Evolutionary conservation across 208 protist genomes (phyloP), one percentile per base, ranked within the genome.

Genomic region (Acanthamoeba divionensis): DNA sequence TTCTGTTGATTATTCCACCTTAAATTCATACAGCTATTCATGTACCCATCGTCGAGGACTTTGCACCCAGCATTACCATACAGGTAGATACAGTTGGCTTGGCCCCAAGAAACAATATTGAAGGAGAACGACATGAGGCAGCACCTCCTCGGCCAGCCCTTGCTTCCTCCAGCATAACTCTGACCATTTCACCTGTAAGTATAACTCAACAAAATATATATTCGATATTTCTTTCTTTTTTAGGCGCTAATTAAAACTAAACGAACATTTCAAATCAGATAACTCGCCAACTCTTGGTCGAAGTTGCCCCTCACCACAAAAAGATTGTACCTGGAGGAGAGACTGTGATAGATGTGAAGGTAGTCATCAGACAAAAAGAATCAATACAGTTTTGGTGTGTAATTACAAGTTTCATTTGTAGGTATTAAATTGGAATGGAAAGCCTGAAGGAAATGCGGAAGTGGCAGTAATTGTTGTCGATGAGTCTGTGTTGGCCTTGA

Each of bases 1-100:
- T n/a, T n/a, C n/a, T n/a, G n/a, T n/a, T n/a, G n/a, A n/a, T n/a
- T n/a, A n/a, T n/a, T n/a, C n/a, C n/a, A n/a, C n/a, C n/a, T n/a
- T n/a, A n/a, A n/a, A n/a, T n/a, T n/a, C n/a, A n/a, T n/a, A n/a
- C n/a, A n/a, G n/a, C n/a, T n/a, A n/a, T n/a, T n/a, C n/a, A n/a
- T 24, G 13, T 88, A 10, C 79, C 79, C n/a, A 88, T 88, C 29
- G 57, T 88, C 38, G 79, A 88, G 79, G 79, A 88, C 38, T 88
- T 71, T 45, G 79, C 79, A 45, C 79, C 79, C 31, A 71, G n/a
- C 57, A 88, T 88, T 60, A n/a, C n/a, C 1, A 88, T 88, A 26
- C 79, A 88, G 57, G 79, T 88, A 9, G 79, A 88, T 38, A 38
- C 55, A 4, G 79, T 88, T 6, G 79, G 79, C 21, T 44, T 88